Base-by-base conservation (phyloP, 306 rosid genomes). In the Prunus davidiana region DNA sequence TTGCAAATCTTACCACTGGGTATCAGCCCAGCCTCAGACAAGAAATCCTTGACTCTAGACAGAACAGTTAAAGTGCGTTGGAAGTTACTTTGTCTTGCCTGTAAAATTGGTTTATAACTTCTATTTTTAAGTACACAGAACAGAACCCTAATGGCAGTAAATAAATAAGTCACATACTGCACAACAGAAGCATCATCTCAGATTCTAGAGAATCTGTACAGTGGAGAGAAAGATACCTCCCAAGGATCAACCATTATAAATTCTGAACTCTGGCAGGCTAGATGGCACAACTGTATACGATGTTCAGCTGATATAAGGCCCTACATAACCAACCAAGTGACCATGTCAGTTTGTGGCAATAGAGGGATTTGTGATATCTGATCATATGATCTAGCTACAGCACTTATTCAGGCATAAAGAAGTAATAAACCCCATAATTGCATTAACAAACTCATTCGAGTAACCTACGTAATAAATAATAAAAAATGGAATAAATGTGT, bases 181-280 rank as follows among this genome's bases (percentile, higher is more conserved):
- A 32, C 34, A 27, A 63, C n/a, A 12, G 30, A 30, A 56, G 24
- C 12, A 66, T 55, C 9, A 34, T 43, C 68, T 41, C 57, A 69
- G 69, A 81, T 66, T 50, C 64, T 22, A 10, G 45, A 14, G 49
- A 67, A 32, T 65, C 19, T 54, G 50, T 6, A 49, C 16, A 14
- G 6, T 3, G 65, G n/a, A 50, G 70, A 72, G 63, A 55, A 69
- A 51, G 12, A 61, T 88, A 92, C 97, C 92, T 95, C 99, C 97
- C 99, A 95, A 41, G 89, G 93, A 87, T 95, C 99, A 77, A 92
- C 97, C 97, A 89, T 95, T 77, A 92, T 41, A 77, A 89, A 92
- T 9, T 87, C 87, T 43, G 97, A 95, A 87, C 87, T 88, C 84
- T 79, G 82, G 80, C 97, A 86, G 71, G 97, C 96, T 60, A 84